phyloP scores from a whole-genome alignment of 2,329 filamentous ascomycete genomes.

The Colletotrichum gloeosporioides region DNA sequence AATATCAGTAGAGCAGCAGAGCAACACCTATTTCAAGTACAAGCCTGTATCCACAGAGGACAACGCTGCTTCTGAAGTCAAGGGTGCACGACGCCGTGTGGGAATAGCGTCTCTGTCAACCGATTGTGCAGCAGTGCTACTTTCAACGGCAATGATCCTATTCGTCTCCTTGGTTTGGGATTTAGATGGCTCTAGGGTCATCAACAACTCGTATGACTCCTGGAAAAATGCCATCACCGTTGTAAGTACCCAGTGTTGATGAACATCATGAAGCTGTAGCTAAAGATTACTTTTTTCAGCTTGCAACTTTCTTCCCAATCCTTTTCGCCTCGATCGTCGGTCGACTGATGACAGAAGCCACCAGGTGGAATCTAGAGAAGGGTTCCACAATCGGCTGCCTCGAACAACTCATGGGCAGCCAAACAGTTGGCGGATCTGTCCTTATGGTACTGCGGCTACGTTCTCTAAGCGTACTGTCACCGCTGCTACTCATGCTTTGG shows the following conservation, averaged over 20 bases:
- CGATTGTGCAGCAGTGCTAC: not conserved
- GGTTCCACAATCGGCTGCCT: not conserved
- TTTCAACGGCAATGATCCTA: not conserved
- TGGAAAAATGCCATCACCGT: not conserved
- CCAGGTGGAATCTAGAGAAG: not conserved
- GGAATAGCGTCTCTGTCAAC: not conserved
- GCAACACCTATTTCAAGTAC: not conserved
- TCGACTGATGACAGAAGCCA: not conserved
- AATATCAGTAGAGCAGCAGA: not conserved
- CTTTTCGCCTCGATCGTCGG: not conserved
- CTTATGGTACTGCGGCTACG: not conserved
- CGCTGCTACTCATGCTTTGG: accelerated
- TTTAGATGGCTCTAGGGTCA: not conserved
- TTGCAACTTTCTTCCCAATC: not conserved
- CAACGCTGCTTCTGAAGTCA: not conserved
- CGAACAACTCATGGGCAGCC: not conserved
- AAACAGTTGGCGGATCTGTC: not conserved
- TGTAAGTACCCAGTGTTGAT: not conserved
- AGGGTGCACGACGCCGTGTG: not conserved
- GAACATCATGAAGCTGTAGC: accelerated
- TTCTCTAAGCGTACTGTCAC: not conserved
- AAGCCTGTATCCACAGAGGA: not conserved
- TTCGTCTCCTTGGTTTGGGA: not conserved
- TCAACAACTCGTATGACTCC: not conserved
- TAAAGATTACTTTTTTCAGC: not conserved